Percentiles rank a stretch among this genome's conserved stretches.
These are phyloP conservation scores for Gnomoniopsis sp. DNA, from an alignment of 2,329 filamentous ascomycete genomes.

Conservation along the genomic window DNA sequence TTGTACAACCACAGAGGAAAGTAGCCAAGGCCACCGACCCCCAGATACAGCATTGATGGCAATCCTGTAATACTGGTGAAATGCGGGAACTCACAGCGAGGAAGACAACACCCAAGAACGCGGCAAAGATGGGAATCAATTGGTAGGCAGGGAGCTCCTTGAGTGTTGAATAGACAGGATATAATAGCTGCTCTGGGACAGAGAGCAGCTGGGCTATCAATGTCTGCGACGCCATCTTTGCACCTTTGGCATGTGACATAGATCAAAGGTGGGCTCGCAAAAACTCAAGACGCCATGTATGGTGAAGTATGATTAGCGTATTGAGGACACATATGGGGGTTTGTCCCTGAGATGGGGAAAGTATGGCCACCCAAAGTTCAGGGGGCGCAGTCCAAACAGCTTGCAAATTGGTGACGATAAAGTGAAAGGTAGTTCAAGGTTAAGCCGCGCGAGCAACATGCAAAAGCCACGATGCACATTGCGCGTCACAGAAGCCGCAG, in stretches of 20 bases:
- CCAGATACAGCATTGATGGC: background rate
- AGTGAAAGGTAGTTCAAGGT: background rate
- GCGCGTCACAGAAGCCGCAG: slow-evolving; percentile 7
- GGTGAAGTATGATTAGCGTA: background rate
- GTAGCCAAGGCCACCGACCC: background rate
- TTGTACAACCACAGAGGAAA: background rate
- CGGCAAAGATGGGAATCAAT: slow-evolving; percentile 33
- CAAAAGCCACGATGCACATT: slow-evolving; percentile 10
- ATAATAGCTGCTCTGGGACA: slow-evolving; percentile 32
- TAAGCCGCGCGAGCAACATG: background rate
- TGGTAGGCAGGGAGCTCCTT: slow-evolving; percentile 37
- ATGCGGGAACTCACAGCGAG: slow-evolving; percentile 32
- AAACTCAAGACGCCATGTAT: background rate
- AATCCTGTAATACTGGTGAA: background rate
- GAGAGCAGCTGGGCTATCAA: slow-evolving; percentile 20
- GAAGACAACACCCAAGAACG: slow-evolving; percentile 31
- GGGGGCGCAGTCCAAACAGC: background rate
- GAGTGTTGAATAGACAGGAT: slow-evolving; percentile 32
- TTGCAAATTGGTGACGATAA: background rate
- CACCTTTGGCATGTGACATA: slow-evolving; percentile 11
- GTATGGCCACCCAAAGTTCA: background rate
- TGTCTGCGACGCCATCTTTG: slow-evolving; percentile 5
- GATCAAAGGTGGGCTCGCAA: background rate
- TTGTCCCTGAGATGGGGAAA: background rate
- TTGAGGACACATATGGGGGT: background rate